Evolutionary conservation across 1,139 yeast species (phyloP), one percentile per base, ranked within the genome.

Genomic region (Candida sp.): DNA sequence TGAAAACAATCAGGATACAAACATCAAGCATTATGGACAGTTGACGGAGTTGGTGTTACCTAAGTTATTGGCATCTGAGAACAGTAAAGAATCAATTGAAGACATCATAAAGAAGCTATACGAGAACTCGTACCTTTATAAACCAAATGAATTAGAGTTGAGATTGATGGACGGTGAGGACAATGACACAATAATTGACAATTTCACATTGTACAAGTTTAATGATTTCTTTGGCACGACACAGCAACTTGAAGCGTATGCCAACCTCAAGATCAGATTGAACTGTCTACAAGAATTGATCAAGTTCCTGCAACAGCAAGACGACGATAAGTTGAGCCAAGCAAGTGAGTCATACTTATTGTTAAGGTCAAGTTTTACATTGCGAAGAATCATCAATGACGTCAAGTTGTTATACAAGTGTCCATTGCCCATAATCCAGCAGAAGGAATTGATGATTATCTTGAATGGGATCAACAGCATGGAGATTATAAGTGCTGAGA

Each of bases 41-140:
- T 69, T 85, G 52, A 77, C 80, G 40, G 56, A 59, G 0, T 57
- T 78, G 1, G 64, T 88, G 1, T 57, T 85, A 3, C 78, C 82
- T 0, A 61, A 58, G 26, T 60, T 77, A 45, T 57, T 68, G 32
- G 26, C 49, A 7, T 34, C 47, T 8, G 32, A 45, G 0, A 63
- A 67, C 17, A 58, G 60, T 5, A 58, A 67, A 5, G 59, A 59
- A 2, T 65, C 76, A 45, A 57, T 85, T 30, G 70, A 73, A 22
- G 70, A 69, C 9, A 77, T 84, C 44, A 65, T 86, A 3, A 63
- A 73, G n/a, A 58, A 59, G 27, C 45, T 70, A 8, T 69, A 69
- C 53, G 48, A 53, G 3, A 70, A 72, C 49, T 77, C 81, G 4
- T 76, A 65, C 51, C 59, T 76, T 25, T 77, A 74, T 56, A 67